Conservation (phyloP, 1,284 basidiomycete species). For the Trametes sp. region DNA sequence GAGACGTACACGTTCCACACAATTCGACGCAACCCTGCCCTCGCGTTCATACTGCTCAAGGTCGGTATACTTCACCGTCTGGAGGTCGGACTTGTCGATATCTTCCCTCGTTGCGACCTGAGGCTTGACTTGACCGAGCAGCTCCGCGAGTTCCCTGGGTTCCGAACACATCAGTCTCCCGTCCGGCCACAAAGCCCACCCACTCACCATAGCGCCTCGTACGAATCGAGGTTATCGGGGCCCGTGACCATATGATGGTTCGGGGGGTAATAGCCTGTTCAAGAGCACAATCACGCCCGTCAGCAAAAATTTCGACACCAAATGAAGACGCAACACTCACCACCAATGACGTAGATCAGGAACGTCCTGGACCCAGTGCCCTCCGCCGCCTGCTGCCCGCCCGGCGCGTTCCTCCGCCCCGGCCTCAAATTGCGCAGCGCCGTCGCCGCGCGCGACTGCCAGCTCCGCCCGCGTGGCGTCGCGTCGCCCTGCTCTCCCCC, state of each 20-base stretch:
- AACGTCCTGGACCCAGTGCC: slow-evolving; percentile 71
- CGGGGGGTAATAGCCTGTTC: slow-evolving; percentile 82
- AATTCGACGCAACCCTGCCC: slow-evolving; percentile 76
- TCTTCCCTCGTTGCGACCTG: slow-evolving; percentile 83
- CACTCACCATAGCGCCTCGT: slow-evolving; percentile 76
- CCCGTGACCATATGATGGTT: slow-evolving; percentile 86
- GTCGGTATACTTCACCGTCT: slow-evolving; percentile 67
- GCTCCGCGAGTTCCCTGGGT: slow-evolving; percentile 74
- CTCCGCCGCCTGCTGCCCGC: slow-evolving; percentile 39
- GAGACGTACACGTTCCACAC: slow-evolving; percentile 72
- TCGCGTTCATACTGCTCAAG: slow-evolving; percentile 62
- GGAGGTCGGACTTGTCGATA: slow-evolving; percentile 81
- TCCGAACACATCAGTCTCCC: not conserved
- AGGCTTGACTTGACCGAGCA: slow-evolving; percentile 80
- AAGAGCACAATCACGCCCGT: not conserved
- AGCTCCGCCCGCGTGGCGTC: slow-evolving; percentile 40
- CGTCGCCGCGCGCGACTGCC: slow-evolving; percentile 53
- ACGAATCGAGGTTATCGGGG: slow-evolving; percentile 76
- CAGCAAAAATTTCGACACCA: not conserved
- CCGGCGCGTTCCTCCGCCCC: slow-evolving; percentile 45
- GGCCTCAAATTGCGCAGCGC: slow-evolving; percentile 63
- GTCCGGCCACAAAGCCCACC: slow-evolving; percentile 18
- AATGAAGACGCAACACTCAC: slow-evolving; percentile 43
- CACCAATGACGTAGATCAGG: slow-evolving; percentile 84
- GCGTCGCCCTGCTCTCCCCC: slow-evolving; percentile 12